These are phyloP conservation scores for Alternaria alternata DNA, from an alignment of 2,329 filamentous ascomycete species.

Conservation along the genomic window DNA sequence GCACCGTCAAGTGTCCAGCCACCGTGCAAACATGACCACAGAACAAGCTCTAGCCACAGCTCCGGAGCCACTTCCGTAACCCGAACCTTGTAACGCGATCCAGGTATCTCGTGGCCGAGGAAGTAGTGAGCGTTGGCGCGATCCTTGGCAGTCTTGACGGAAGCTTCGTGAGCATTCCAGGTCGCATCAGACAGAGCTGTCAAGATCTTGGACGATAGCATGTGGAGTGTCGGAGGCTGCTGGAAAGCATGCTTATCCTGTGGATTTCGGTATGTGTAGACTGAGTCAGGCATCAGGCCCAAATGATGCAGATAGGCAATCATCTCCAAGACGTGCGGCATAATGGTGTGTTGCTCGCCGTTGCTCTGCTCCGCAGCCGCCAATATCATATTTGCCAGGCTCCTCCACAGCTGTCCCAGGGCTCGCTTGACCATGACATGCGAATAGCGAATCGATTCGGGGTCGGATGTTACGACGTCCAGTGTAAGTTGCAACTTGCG, in stretches of 20 bases:
- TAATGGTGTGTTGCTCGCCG: slow-evolving; percentile 39
- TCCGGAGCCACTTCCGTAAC: slow-evolving; percentile 55
- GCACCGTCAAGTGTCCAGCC: slow-evolving; percentile 56
- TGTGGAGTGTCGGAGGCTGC: slow-evolving; percentile 58
- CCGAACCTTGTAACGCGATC: slow-evolving; percentile 52
- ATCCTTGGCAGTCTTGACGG: slow-evolving; percentile 36
- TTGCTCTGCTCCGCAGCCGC: slow-evolving; percentile 36
- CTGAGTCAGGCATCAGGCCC: slow-evolving; percentile 56
- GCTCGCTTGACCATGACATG: slow-evolving; percentile 43
- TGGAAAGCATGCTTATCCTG: slow-evolving; percentile 50
- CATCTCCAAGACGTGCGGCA: slow-evolving; percentile 57
- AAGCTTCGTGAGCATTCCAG: slow-evolving; percentile 57
- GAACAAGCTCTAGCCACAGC: slow-evolving; percentile 61
- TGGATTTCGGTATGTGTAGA: slow-evolving; percentile 52
- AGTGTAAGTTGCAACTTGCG: slow-evolving; percentile 27
- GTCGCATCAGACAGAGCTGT: slow-evolving; percentile 60
- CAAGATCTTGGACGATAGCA: slow-evolving; percentile 59
- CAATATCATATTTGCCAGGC: slow-evolving; percentile 57
- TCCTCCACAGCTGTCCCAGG: slow-evolving; percentile 57
- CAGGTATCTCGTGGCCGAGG: slow-evolving; percentile 55
- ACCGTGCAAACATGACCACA: slow-evolving; percentile 61
- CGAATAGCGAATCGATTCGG: slow-evolving; percentile 33
- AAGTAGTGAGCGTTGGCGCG: slow-evolving; percentile 51
- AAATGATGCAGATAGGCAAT: slow-evolving; percentile 58
- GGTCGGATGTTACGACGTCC: slow-evolving; percentile 36